Conservation (phyloP, 2,329 filamentous ascomycete genomes). For the Fusarium sp. region DNA sequence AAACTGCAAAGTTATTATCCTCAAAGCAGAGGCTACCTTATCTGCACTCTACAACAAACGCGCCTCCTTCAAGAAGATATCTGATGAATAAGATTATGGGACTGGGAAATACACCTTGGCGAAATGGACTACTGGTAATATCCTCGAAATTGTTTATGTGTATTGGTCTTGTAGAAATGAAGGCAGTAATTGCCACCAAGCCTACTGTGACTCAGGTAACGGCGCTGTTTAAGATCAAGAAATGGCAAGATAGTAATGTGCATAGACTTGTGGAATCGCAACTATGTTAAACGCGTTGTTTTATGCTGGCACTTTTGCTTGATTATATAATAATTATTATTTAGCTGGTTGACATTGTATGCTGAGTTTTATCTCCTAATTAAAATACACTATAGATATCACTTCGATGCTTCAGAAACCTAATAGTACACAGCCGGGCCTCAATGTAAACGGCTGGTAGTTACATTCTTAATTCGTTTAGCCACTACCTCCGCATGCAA, state of each 20-base stretch:
- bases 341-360: neutral
- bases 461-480: neutral
- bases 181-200: neutral
- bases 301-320: neutral
- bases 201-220: neutral
- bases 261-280: neutral
- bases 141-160: neutral
- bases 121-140: neutral
- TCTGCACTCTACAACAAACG: neutral
- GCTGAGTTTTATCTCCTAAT: neutral
- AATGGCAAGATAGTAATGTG: neutral
- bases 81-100: neutral
- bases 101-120: fast-evolving
- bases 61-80: neutral
- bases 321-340: neutral
- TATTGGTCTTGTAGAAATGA: neutral
- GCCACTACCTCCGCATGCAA: neutral
- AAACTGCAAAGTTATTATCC: neutral
- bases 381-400: neutral
- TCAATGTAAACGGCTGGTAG: neutral
- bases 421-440: neutral
- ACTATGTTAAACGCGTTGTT: neutral
- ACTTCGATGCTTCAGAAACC: neutral
- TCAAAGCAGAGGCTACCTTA: neutral
- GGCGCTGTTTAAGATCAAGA: neutral